Evolutionary conservation across 306 rosid genomes (phyloP).

Genomic region (Castanospermum australe): DNA sequence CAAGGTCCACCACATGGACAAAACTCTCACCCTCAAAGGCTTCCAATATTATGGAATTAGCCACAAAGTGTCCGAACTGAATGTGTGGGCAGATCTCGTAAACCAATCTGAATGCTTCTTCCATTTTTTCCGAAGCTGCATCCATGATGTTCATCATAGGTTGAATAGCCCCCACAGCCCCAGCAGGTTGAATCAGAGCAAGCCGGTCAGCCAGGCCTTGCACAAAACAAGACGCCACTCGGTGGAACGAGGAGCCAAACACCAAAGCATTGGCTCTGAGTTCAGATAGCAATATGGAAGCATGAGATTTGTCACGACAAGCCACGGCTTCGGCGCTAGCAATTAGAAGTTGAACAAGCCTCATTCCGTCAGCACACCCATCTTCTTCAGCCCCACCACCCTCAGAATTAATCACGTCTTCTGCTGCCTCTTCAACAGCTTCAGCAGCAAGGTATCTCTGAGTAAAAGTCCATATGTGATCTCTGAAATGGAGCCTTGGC

Average conservation of each 20-base stretch:
- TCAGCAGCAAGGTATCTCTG: constrained; percentile 68
- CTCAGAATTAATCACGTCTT: constrained; percentile 34
- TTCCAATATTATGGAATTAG: constrained; percentile 76
- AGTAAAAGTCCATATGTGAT: constrained; percentile 63
- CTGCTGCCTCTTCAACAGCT: constrained; percentile 59
- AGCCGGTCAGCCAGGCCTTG: constrained; percentile 70
- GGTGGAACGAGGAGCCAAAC: constrained; percentile 78
- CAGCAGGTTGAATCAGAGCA: constrained; percentile 53
- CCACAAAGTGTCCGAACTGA: constrained; percentile 84
- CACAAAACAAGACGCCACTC: constrained; percentile 89
- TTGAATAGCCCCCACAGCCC: constrained; percentile 33
- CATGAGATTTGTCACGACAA: constrained; percentile 74
- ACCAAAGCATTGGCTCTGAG: constrained; percentile 68
- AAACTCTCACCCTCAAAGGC: constrained; percentile 94
- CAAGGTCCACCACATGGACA: constrained; percentile 79
- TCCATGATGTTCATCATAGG: constrained; percentile 54
- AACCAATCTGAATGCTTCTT: constrained; percentile 69
- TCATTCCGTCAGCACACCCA: constrained; percentile 71
- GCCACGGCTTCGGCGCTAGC: constrained; percentile 96
- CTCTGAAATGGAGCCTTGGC: constrained; percentile 52
- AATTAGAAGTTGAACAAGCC: constrained; percentile 78
- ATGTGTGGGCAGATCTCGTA: constrained; percentile 79
- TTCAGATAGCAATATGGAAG: constrained; percentile 60
- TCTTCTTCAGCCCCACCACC: constrained; percentile 42
- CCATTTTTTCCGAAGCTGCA: constrained; percentile 54